Evolutionary conservation across 345 rosid species (phyloP).

Genomic region (Clarkia xantiana): DNA sequence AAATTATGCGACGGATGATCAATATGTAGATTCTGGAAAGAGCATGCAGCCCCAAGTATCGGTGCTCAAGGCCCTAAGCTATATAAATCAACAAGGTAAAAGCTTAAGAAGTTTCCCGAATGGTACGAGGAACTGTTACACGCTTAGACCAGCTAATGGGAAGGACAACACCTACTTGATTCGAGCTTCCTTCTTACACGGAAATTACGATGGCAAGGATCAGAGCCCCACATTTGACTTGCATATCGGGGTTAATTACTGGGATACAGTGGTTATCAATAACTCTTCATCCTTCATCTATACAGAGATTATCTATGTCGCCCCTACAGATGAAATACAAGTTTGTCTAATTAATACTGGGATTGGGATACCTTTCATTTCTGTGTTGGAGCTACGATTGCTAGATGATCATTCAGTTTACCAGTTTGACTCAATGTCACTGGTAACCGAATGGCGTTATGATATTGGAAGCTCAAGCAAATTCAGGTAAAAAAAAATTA

Average conservation of each 20-base stretch:
- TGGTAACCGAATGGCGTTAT: not conserved
- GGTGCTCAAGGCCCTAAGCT: not conserved
- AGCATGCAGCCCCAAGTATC: not conserved
- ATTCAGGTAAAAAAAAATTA: too few species aligned
- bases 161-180: conserved; percentile 18
- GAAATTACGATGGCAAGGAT: conserved; percentile 21
- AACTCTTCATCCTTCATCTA: not conserved
- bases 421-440: not conserved
- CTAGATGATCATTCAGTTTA: conserved; percentile 2
- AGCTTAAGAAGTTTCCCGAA: conserved; percentile 19
- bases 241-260: conserved; percentile 9
- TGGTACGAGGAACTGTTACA: conserved; percentile 34
- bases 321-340: conserved; percentile 2
- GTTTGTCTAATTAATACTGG: conserved; percentile 14
- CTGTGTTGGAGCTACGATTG: not conserved
- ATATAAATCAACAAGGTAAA: conserved; percentile 5
- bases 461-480: not conserved
- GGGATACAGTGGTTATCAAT: conserved; percentile 4
- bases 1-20: conserved; percentile 19
- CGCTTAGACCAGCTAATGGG: conserved; percentile 12
- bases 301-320: conserved; percentile 4
- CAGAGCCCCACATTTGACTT: conserved; percentile 17
- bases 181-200: conserved; percentile 21
- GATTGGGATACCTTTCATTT: conserved; percentile 4
- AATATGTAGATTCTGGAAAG: conserved; percentile 20